Evolutionary conservation across 306 rosid species (phyloP).

Genomic region (Cucurbita pepo): DNA sequence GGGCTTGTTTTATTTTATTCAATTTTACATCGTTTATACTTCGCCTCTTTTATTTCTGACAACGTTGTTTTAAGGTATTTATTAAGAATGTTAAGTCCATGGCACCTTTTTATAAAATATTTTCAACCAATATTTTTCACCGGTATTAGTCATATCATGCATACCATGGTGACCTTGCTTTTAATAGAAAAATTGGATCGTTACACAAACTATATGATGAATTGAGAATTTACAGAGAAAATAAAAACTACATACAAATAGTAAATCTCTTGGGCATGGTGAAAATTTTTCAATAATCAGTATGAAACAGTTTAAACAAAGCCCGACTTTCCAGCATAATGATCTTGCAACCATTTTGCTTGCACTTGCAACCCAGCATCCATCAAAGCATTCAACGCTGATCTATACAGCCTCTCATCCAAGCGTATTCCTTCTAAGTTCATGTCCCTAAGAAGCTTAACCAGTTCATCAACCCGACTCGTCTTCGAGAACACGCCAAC

Average conservation of each 20-base stretch:
- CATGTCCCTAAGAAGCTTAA: constrained; percentile 53
- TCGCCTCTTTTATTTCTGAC: too few species aligned
- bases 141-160: too few species aligned
- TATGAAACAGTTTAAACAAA: neutral
- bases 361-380: constrained; percentile 55
- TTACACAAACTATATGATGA: neutral
- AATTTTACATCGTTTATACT: too few species aligned
- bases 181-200: too few species aligned
- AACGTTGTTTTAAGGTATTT: too few species aligned
- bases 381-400: constrained; percentile 49
- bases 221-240: too few species aligned
- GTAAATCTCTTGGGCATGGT: neutral
- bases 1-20: too few species aligned
- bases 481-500: constrained; percentile 46
- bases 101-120: too few species aligned
- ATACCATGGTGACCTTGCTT: too few species aligned
- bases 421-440: constrained; percentile 38
- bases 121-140: too few species aligned
- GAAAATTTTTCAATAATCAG: neutral
- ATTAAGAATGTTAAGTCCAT: too few species aligned
- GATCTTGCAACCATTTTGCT: constrained; percentile 31
- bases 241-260: neutral
- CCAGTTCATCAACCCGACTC: constrained; percentile 36
- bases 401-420: constrained; percentile 49
- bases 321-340: neutral